Conservation (phyloP, 164 flowering plant species). For the Protea cynaroides region DNA sequence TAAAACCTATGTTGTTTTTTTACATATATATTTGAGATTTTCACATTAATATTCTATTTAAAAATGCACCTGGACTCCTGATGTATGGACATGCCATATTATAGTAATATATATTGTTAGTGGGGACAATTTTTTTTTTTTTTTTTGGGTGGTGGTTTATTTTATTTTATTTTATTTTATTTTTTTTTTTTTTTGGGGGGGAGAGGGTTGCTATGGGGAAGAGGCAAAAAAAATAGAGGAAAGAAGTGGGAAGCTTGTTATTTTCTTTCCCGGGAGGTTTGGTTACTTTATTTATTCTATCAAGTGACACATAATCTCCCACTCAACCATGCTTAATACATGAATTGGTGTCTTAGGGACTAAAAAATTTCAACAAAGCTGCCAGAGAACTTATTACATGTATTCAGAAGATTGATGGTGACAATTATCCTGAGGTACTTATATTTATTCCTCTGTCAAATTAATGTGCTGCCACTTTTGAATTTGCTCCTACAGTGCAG, state of each 20-base stretch:
- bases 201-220: too few species aligned
- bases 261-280: too few species aligned
- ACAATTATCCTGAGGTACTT: constrained; percentile 92
- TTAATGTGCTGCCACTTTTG: background rate
- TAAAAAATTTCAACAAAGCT: constrained; percentile 68
- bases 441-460: constrained; percentile 1
- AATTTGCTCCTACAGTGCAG: constrained; percentile 1
- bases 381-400: constrained; percentile 76
- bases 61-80: background rate
- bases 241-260: too few species aligned
- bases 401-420: constrained; percentile 84
- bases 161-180: too few species aligned
- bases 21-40: background rate
- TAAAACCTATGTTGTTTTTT: background rate
- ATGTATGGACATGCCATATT: background rate
- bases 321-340: background rate
- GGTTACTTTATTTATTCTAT: too few species aligned
- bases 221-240: too few species aligned
- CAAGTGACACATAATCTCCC: too few species aligned
- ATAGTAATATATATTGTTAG: too few species aligned
- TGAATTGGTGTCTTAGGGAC: constrained; percentile 48
- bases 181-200: too few species aligned
- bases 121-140: too few species aligned
- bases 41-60: background rate
- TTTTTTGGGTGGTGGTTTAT: too few species aligned